Percentiles rank a stretch among this genome's conserved stretches.
These are phyloP conservation scores for Ophiostoma ips DNA, from an alignment of 2,329 filamentous ascomycete species.

Conservation along the genomic window DNA sequence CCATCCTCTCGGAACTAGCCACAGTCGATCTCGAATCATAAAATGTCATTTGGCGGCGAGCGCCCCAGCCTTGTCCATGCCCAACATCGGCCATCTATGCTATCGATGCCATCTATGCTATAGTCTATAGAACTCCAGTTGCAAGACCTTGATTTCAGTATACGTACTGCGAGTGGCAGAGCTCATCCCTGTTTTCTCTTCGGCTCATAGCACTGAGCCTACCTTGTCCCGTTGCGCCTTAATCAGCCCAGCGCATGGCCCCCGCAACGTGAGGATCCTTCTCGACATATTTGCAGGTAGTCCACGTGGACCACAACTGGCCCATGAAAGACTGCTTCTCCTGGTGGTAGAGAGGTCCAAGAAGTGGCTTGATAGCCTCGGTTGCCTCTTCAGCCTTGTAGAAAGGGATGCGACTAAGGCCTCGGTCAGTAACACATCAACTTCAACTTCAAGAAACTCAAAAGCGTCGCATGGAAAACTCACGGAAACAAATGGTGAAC, in stretches of 20 bases:
- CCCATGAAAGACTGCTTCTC: slow-evolving; percentile 41
- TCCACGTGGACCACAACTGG: slow-evolving; percentile 32
- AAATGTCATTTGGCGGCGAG: background rate
- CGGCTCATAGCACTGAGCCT: too few species aligned
- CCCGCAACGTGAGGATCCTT: slow-evolving; percentile 23
- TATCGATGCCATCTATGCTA: too few species aligned
- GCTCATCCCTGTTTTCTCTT: too few species aligned
- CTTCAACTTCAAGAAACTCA: too few species aligned
- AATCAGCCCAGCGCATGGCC: slow-evolving; percentile 23
- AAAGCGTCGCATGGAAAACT: slow-evolving; percentile 11
- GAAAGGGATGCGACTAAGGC: slow-evolving; percentile 66
- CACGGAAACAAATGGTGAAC: slow-evolving; percentile 76
- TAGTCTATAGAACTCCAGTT: background rate
- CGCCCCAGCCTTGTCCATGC: background rate
- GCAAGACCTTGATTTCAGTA: background rate
- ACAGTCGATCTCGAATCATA: background rate
- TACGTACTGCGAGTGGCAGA: too few species aligned
- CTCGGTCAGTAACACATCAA: background rate
- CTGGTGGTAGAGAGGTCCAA: slow-evolving; percentile 87
- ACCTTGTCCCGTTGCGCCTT: background rate
- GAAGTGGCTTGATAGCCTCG: slow-evolving; percentile 51
- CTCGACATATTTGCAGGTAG: slow-evolving; percentile 33
- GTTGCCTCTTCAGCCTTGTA: slow-evolving; percentile 16
- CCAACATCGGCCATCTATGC: background rate
- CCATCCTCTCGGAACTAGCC: background rate